These are phyloP conservation scores for Pueraria montana DNA, from an alignment of 306 rosid genomes.

Conservation along the genomic window DNA sequence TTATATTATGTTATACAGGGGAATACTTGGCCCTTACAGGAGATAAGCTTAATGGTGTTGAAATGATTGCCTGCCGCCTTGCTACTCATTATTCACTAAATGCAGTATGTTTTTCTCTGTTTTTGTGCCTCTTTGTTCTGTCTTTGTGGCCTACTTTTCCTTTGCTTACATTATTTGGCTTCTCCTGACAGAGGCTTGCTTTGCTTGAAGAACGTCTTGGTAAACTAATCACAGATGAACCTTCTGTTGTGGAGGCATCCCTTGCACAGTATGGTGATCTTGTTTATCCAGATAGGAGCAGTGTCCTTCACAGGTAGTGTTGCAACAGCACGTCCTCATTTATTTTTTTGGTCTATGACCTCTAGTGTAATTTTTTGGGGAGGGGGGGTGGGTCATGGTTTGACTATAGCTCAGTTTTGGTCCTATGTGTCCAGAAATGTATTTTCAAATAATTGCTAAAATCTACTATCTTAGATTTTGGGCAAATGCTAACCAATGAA, in stretches of 20 bases:
- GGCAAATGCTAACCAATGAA: background rate
- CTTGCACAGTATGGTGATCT: constrained; percentile 91
- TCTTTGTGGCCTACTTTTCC: constrained; percentile 33
- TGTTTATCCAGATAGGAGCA: constrained; percentile 79
- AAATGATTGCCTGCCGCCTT: constrained; percentile 95
- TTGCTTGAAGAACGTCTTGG: constrained; percentile 90
- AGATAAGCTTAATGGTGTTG: constrained; percentile 95
- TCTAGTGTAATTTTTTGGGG: background rate
- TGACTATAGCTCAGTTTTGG: constrained; percentile 4
- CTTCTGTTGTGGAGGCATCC: constrained; percentile 82
- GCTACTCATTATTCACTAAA: constrained; percentile 84
- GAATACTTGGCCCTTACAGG: constrained; percentile 97
- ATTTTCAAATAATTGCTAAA: background rate
- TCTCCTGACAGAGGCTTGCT: constrained; percentile 71
- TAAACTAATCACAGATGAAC: constrained; percentile 78
- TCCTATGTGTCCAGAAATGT: constrained; percentile 21
- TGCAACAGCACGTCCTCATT: constrained; percentile 45
- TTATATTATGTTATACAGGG: constrained; percentile 64
- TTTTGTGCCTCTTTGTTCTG: constrained; percentile 28
- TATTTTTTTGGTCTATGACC: constrained; percentile 24
- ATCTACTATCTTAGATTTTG: constrained; percentile 7
- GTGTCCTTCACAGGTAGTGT: constrained; percentile 81
- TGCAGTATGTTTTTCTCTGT: constrained; percentile 66
- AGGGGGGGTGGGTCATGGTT: background rate
- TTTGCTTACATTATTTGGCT: constrained; percentile 47